phyloP scores from a whole-genome alignment of 2,329 filamentous ascomycete genomes.

The Lecanosticta acicola region DNA sequence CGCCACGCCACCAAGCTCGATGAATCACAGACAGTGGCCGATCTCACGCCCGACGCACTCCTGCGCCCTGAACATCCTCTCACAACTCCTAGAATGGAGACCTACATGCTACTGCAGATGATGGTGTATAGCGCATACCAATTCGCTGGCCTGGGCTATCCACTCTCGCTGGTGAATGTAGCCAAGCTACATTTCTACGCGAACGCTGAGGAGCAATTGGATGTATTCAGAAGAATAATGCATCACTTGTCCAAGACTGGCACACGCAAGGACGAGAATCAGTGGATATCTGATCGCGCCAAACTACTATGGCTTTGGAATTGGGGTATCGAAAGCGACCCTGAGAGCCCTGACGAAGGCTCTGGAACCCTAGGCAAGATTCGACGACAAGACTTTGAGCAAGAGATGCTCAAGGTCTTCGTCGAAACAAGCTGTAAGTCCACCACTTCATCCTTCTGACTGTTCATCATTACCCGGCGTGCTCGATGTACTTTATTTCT shows the following conservation, averaged over 20 bases:
- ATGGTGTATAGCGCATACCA: slow-evolving; percentile 50
- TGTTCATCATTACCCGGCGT: background rate
- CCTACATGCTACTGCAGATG: slow-evolving; percentile 57
- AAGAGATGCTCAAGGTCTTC: slow-evolving; percentile 64
- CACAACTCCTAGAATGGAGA: slow-evolving; percentile 54
- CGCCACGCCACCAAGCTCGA: slow-evolving; percentile 33
- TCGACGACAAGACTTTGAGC: slow-evolving; percentile 57
- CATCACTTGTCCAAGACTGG: slow-evolving; percentile 45
- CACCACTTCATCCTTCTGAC: background rate
- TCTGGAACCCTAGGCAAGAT: slow-evolving; percentile 55
- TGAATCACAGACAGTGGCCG: slow-evolving; percentile 23
- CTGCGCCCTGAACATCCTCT: slow-evolving; percentile 57
- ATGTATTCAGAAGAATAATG: slow-evolving; percentile 55
- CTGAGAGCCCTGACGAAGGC: slow-evolving; percentile 32
- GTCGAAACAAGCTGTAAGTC: slow-evolving; percentile 41
- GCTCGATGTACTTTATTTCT: background rate
- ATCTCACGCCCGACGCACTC: slow-evolving; percentile 42
- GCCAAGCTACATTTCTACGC: slow-evolving; percentile 59
- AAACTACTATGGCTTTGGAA: slow-evolving; percentile 68
- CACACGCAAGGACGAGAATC: slow-evolving; percentile 52
- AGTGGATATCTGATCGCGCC: slow-evolving; percentile 57
- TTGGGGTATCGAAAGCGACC: slow-evolving; percentile 56
- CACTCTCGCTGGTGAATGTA: slow-evolving; percentile 38
- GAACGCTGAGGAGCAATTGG: slow-evolving; percentile 59
- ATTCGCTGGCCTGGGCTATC: slow-evolving; percentile 38